Evolutionary conservation across 2,329 filamentous ascomycete genomes (phyloP).

Genomic region (Fusarium sulawesiense): DNA sequence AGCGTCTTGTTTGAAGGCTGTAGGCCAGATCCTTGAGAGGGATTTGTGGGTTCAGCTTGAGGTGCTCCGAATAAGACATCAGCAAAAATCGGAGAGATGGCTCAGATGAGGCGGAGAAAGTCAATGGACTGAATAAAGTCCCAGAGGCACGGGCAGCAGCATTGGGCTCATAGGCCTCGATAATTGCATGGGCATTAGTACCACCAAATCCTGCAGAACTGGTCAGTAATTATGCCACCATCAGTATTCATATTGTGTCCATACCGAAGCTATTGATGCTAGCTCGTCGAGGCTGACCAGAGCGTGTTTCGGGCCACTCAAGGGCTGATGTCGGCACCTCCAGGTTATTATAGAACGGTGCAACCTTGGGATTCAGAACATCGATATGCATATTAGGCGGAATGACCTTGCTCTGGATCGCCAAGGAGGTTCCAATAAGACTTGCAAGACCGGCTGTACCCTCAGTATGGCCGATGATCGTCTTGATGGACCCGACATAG

Average conservation of each 20-base stretch:
- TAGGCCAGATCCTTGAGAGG: neutral
- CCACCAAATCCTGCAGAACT: neutral
- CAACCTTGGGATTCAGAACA: neutral
- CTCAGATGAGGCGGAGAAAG: neutral
- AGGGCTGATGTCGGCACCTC: neutral
- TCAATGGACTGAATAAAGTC: neutral
- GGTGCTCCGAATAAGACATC: no score
- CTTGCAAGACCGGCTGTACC: slow-evolving; percentile 9
- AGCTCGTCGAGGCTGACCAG: neutral
- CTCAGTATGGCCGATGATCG: slow-evolving; percentile 20
- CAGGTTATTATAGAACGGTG: neutral
- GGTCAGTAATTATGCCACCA: neutral
- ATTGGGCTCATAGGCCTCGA: neutral
- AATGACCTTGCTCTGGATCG: neutral
- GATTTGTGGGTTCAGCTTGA: neutral
- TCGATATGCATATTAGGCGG: neutral
- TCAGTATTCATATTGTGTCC: no score
- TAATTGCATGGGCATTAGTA: slow-evolving; percentile 17
- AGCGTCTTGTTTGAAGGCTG: neutral
- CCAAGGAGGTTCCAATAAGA: neutral
- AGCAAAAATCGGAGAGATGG: neutral
- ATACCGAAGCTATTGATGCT: slow-evolving; percentile 12
- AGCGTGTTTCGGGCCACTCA: neutral
- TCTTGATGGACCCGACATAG: slow-evolving; percentile 17
- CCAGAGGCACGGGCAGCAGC: neutral